Conservation (phyloP, 306 rosid genomes). For the Cajanus cajan region DNA sequence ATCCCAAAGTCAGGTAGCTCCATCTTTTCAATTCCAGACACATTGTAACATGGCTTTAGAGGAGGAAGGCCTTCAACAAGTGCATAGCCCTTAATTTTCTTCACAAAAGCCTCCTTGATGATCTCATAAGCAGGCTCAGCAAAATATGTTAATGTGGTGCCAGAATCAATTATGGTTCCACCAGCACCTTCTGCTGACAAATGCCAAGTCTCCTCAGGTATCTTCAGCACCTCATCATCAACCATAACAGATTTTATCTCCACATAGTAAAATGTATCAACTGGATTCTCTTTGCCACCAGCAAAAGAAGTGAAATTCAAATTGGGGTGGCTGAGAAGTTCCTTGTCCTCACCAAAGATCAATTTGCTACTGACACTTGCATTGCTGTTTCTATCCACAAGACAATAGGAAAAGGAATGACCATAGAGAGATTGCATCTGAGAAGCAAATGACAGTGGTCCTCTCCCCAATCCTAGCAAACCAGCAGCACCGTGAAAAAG, state of each 20-base stretch:
- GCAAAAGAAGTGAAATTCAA: constrained; percentile 78
- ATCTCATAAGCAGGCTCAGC: constrained; percentile 78
- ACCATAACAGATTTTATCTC: constrained; percentile 68
- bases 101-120: constrained; percentile 65
- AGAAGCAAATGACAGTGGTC: constrained; percentile 88
- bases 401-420: constrained; percentile 89
- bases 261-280: constrained; percentile 87
- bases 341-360: constrained; percentile 83
- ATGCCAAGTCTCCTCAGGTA: constrained; percentile 76
- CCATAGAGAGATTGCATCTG: constrained; percentile 95
- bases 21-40: constrained; percentile 66
- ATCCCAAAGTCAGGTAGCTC: constrained; percentile 86
- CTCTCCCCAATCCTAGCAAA: constrained; percentile 84
- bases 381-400: constrained; percentile 83
- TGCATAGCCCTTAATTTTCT: constrained; percentile 58
- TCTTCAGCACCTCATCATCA: constrained; percentile 62
- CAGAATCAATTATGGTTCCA: constrained; percentile 95
- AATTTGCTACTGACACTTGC: constrained; percentile 78
- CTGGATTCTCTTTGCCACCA: constrained; percentile 64
- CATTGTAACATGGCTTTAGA: constrained; percentile 88
- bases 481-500: constrained; percentile 97
- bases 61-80: constrained; percentile 60
- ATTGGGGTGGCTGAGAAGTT: constrained; percentile 55
- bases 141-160: constrained; percentile 91
- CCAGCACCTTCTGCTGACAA: constrained; percentile 68